Percentiles rank a stretch among this genome's conserved stretches.
Conservation (phyloP, 306 rosid genomes). For the Cercis canadensis region DNA sequence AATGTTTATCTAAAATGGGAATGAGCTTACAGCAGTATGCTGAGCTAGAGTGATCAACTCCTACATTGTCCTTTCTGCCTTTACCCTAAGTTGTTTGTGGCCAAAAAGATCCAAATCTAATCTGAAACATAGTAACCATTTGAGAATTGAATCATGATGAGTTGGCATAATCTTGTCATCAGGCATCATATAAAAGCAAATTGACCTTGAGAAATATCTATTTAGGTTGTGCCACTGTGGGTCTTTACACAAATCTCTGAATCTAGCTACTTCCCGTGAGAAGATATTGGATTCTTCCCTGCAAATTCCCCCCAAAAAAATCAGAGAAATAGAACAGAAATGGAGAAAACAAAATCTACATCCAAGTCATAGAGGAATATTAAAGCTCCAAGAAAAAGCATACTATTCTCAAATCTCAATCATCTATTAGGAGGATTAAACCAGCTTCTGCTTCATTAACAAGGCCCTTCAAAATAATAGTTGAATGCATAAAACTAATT, state of each 20-base stretch:
- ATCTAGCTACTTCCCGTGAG: slow-evolving; percentile 79
- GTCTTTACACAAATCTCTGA: slow-evolving; percentile 89
- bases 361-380: slow-evolving; percentile 10
- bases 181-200: slow-evolving; percentile 22
- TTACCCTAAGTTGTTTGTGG: slow-evolving; percentile 48
- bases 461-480: background rate
- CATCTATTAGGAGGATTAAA: slow-evolving; percentile 3
- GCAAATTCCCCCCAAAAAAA: slow-evolving; percentile 23
- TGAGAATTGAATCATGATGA: slow-evolving; percentile 33
- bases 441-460: background rate
- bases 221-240: slow-evolving; percentile 89
- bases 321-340: slow-evolving; percentile 27
- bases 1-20: slow-evolving; percentile 29
- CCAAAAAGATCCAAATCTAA: slow-evolving; percentile 58
- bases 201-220: slow-evolving; percentile 73
- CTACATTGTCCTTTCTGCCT: slow-evolving; percentile 72
- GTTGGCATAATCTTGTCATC: slow-evolving; percentile 19
- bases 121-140: slow-evolving; percentile 58
- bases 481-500: slow-evolving; percentile 1
- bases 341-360: background rate
- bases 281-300: slow-evolving; percentile 83
- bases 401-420: slow-evolving; percentile 1
- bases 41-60: slow-evolving; percentile 71
- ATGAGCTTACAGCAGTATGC: slow-evolving; percentile 76
- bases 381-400: slow-evolving; percentile 32